Evolutionary conservation across 352 stramenopile genomes (phyloP), one percentile per base, ranked within the genome.

Genomic region (Globisporangium camurandrum): DNA sequence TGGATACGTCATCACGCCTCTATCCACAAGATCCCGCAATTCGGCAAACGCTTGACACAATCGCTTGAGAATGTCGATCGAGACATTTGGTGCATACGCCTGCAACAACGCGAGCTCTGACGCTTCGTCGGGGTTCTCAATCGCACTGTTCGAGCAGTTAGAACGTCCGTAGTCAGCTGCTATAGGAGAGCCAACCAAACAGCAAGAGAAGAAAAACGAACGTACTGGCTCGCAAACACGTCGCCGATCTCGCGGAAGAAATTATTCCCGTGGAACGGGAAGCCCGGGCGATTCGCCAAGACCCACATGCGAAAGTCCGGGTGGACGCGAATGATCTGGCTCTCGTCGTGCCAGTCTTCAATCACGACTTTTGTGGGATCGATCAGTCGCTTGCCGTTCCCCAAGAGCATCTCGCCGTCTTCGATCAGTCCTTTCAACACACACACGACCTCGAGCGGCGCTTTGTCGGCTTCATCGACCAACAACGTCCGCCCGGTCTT

Each of bases 251-350:
- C 86, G 6, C 77, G 63, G 61, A 96, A 96, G 28, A 98, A 95
- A 53, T 98, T 95, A 75, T 98, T 98, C n/a, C 95, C 95, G 30
- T 97, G 71, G 64, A 98, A 98, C 12, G 95, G 95, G 56, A 88
- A 98, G 0, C 93, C 93, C n/a, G 95, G 86, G 24, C 88, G 84
- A 60, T 98, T 98, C n/a, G 92, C 92, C 2, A 98, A 62, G 14
- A 96, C 88, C 77, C 91, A 96, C 58, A 98, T 83, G 20, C 71
- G 69, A 57, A 98, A 98, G 43, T 97, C 76, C 0, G 84, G 77
- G 64, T 98, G 93, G 5, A 98, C 80, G 14, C 64, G 54, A 43
- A 98, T 97, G 46, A 94, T 79, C 45, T 94, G 64, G n/a, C 79
- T 58, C 36, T 85, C 67, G 17, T 85, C 59, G 20, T 74, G 66